These are phyloP conservation scores for Leccinum angustisporum DNA, from an alignment of 1,284 basidiomycete species.

Conservation along the genomic window DNA sequence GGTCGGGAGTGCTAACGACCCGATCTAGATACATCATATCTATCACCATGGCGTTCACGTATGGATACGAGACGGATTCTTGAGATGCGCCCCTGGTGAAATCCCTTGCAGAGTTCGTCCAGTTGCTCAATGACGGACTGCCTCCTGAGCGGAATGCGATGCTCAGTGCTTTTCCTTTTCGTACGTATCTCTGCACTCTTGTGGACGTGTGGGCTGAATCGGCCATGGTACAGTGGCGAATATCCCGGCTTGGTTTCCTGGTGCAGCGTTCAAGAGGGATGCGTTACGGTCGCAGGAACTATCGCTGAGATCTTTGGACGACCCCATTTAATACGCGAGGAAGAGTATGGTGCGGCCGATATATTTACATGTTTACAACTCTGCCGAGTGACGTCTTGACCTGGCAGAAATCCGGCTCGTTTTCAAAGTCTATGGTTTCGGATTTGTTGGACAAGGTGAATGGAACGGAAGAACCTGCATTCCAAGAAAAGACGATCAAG, in stretches of 20 bases:
- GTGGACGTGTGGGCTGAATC: slow-evolving; percentile 1
- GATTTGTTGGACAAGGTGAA: slow-evolving; percentile 26
- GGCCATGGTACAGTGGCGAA: slow-evolving; percentile 19
- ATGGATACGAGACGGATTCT: slow-evolving; percentile 30
- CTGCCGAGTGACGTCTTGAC: slow-evolving; percentile 3
- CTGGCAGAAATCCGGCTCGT: slow-evolving; percentile 27
- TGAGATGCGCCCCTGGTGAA: slow-evolving; percentile 31
- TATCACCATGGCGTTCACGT: slow-evolving; percentile 32
- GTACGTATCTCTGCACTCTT: slow-evolving; percentile 17
- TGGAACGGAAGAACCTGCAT: slow-evolving; percentile 11
- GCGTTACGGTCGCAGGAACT: slow-evolving; percentile 31
- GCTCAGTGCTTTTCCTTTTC: slow-evolving; percentile 32
- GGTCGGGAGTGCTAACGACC: not conserved
- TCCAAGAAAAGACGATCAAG: slow-evolving; percentile 28
- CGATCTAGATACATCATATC: slow-evolving; percentile 30
- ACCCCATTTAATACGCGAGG: slow-evolving; percentile 31
- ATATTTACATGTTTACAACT: not conserved
- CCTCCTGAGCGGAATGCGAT: slow-evolving; percentile 32
- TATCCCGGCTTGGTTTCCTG: slow-evolving; percentile 33
- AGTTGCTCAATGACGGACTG: slow-evolving; percentile 25
- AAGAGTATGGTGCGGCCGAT: slow-evolving; percentile 26
- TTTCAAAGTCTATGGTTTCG: slow-evolving; percentile 32
- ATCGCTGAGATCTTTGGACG: slow-evolving; percentile 22
- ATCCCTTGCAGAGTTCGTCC: slow-evolving; percentile 24
- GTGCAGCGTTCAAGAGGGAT: slow-evolving; percentile 29